A percentile compares a stretch with the other conserved stretches of the same genome.
phyloP scores from a whole-genome alignment of 192 early-diverging fungal genomes.

The Coemansia sp. region DNA sequence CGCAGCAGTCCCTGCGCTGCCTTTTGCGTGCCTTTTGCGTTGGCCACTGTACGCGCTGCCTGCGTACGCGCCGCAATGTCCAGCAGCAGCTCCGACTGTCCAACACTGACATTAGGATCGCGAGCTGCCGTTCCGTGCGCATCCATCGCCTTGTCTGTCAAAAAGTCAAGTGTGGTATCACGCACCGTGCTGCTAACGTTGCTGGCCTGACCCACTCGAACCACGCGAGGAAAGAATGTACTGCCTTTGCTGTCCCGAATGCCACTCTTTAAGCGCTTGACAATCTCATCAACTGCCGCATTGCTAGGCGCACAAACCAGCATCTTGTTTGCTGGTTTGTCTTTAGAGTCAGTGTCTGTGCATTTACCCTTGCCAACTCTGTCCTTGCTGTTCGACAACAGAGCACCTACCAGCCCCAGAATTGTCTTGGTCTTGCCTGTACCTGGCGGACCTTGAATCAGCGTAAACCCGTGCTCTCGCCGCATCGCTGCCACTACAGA shows the following conservation, averaged over 20 bases:
- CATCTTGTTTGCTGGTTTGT: constrained; percentile 59
- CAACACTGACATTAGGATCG: constrained; percentile 18
- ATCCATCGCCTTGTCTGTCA: constrained; percentile 66
- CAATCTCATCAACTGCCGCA: constrained; percentile 95
- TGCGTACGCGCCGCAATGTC: constrained; percentile 15
- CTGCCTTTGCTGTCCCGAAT: constrained; percentile 59
- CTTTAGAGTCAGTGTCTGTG: neutral
- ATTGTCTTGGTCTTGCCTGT: constrained; percentile 92
- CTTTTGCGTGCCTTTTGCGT: constrained; percentile 16
- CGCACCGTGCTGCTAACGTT: constrained; percentile 71
- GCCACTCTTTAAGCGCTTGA: constrained; percentile 77
- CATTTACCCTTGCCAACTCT: neutral
- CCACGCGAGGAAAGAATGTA: constrained; percentile 67
- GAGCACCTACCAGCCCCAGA: constrained; percentile 73
- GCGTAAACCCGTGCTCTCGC: constrained; percentile 71
- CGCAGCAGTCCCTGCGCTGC: constrained; percentile 12
- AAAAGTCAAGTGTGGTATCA: constrained; percentile 69
- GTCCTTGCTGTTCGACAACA: constrained; percentile 34
- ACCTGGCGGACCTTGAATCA: constrained; percentile 80
- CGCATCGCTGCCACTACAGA: constrained; percentile 72
- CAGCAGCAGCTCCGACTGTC: constrained; percentile 27
- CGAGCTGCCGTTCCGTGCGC: constrained; percentile 1
- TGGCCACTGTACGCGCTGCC: constrained; percentile 6
- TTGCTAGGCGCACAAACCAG: constrained; percentile 95
- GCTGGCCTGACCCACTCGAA: constrained; percentile 78